Evolutionary conservation across 2,329 filamentous ascomycete species (phyloP), one percentile per base, ranked within the genome.

Genomic region (Penicillium vulpinum): DNA sequence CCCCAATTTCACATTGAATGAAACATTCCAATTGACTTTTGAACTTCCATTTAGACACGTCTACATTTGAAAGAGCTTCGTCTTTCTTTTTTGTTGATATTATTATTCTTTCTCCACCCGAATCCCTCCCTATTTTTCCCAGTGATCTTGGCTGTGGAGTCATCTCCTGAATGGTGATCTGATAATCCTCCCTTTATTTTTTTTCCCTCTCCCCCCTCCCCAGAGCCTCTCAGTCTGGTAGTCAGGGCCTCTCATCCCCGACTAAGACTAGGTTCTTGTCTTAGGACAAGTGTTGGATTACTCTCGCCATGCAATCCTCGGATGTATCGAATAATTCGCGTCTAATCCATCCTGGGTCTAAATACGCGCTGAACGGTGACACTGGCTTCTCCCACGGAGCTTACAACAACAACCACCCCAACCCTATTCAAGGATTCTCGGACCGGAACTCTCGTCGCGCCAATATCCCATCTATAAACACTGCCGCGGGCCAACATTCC

Each of bases 381-480:
- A 94, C 91, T 46, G 92, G 91, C 63, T 96, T 96, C 77, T 96
- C 92, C 47, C 92, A 96, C 74, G 91, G 90, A 63, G 92, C 92
- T 57, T 97, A 95, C 78, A 88, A 88, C 70, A 93, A 90, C 56
- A 95, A 96, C 78, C 84, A 86, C 66, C 79, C 59, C 45, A 59
- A 82, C 56, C 79, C 80, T 22, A 83, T 92, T 65, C 84, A 85
- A 67, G 90, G 91, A 59, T 96, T 96, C 71, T 88, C 88, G 63
- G 92, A 96, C 74, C 87, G 92, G 70, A 91, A 95, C 76, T 86
- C 89, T 65, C 89, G 92, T 69, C 85, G 92, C 66, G 76, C 76
- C 61, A 96, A 95, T 78, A 90, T 97, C 70, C 91, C 93, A 62
- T 87, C 88, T 62, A 96, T 97, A 79, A 97, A 97, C 76, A 97